Conservation (phyloP, 768 basidiomycete genomes). For the Tulasnella sp. region DNA sequence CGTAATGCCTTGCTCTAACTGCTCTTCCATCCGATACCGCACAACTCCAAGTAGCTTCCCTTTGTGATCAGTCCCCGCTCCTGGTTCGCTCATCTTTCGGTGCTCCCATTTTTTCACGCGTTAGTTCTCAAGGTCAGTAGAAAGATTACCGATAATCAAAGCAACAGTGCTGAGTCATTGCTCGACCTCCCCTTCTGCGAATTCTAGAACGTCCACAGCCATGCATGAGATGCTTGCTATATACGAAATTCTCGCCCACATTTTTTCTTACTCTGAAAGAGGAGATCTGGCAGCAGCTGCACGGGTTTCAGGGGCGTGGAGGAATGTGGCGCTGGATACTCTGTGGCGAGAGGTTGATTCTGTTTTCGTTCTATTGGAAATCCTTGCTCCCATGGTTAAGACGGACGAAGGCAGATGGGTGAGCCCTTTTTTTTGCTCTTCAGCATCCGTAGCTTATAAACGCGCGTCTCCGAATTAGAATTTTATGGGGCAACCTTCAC, state of each 20-base stretch:
- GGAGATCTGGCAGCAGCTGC: background rate
- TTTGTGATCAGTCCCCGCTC: too few species aligned
- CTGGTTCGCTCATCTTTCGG: too few species aligned
- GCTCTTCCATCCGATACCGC: too few species aligned
- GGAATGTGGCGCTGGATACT: background rate
- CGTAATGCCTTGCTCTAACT: too few species aligned
- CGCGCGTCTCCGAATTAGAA: background rate
- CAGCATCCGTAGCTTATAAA: background rate
- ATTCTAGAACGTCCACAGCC: background rate
- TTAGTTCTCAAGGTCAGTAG: too few species aligned
- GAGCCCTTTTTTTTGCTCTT: background rate
- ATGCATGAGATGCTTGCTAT: background rate
- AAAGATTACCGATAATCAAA: too few species aligned
- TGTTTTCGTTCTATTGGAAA: background rate
- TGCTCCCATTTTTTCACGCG: too few species aligned
- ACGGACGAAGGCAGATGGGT: background rate
- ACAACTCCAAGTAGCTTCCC: too few species aligned
- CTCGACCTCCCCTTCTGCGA: too few species aligned
- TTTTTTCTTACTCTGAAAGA: background rate
- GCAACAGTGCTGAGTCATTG: too few species aligned
- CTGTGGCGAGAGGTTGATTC: slow-evolving; percentile 8
- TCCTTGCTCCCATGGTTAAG: background rate
- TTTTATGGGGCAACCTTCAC: background rate
- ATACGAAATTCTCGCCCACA: background rate
- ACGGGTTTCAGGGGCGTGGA: background rate